Evolutionary conservation across 177 flowering plant species (phyloP).

Genomic region (Vitis hybrid): DNA sequence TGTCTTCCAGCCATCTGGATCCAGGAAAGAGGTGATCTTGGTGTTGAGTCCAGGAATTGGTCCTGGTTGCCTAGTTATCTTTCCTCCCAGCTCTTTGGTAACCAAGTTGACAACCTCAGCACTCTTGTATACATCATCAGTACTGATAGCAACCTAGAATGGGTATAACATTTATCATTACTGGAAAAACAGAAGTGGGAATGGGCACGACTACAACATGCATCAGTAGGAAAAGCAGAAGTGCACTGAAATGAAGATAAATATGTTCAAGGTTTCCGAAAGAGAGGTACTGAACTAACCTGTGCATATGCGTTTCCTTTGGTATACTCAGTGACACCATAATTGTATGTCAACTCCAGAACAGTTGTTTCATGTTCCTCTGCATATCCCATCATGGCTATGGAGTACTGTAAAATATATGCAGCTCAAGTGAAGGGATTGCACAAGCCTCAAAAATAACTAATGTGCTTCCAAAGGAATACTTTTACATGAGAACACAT

Average conservation of each 20-base stretch:
- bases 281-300: conserved; percentile 31
- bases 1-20: conserved; percentile 99
- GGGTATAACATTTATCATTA: conserved; percentile 1
- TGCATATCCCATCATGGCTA: conserved; percentile 93
- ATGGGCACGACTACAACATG: not conserved
- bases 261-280: not conserved
- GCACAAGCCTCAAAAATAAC: not conserved
- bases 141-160: conserved; percentile 80
- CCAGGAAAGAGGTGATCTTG: conserved; percentile 82
- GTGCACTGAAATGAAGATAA: not conserved
- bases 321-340: conserved; percentile 93
- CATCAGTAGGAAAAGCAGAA: not conserved
- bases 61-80: conserved; percentile 88
- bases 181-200: not conserved
- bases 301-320: conserved; percentile 99
- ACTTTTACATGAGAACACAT: not conserved
- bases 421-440: conserved; percentile 3
- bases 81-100: conserved; percentile 93
- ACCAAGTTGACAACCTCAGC: conserved; percentile 75
- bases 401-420: conserved; percentile 53
- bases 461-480: not conserved
- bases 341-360: conserved; percentile 86
- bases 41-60: conserved; percentile 92
- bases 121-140: conserved; percentile 94
- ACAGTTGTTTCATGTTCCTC: conserved; percentile 81